phyloP scores from a whole-genome alignment of 2,329 filamentous ascomycete genomes.

The Scedosporium dehoogii region DNA sequence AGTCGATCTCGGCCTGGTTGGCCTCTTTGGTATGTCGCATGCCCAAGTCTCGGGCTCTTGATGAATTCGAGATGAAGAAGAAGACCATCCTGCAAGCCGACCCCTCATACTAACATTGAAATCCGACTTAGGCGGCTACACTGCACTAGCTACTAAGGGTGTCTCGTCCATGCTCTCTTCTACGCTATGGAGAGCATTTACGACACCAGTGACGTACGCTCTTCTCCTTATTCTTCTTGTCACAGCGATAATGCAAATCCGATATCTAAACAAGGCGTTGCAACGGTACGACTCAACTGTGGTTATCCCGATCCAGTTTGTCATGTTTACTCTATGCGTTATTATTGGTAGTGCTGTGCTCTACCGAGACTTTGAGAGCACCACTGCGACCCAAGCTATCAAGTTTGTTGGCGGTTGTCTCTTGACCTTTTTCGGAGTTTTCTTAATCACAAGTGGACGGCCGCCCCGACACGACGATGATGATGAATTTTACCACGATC shows the following conservation, averaged over 20 bases:
- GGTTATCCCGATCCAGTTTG: slow-evolving; percentile 96
- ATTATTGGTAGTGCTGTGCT: slow-evolving; percentile 89
- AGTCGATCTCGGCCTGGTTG: slow-evolving; percentile 88
- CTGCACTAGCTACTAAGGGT: slow-evolving; percentile 92
- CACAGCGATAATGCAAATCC: slow-evolving; percentile 93
- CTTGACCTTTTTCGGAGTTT: slow-evolving; percentile 93
- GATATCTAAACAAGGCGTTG: slow-evolving; percentile 80
- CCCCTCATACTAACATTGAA: slow-evolving; percentile 9
- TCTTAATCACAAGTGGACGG: slow-evolving; percentile 85
- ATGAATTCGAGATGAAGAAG: neutral
- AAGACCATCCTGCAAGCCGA: neutral
- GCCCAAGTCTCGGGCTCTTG: slow-evolving; percentile 3
- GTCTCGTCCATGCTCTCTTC: slow-evolving; percentile 91
- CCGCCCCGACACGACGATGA: slow-evolving; percentile 41
- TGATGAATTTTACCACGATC: slow-evolving; percentile 39
- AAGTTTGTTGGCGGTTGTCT: slow-evolving; percentile 89
- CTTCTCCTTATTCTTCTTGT: slow-evolving; percentile 69
- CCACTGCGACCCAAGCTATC: slow-evolving; percentile 58
- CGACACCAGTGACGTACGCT: slow-evolving; percentile 84
- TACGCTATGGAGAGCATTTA: slow-evolving; percentile 77
- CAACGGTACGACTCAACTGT: slow-evolving; percentile 95
- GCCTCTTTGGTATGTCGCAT: slow-evolving; percentile 65
- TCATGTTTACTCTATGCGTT: slow-evolving; percentile 90
- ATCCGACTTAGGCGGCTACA: slow-evolving; percentile 62
- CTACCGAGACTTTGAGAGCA: slow-evolving; percentile 89